These are phyloP conservation scores for Davidsoniella eucalypti DNA, from an alignment of 2,329 filamentous ascomycete species.

Conservation along the genomic window DNA sequence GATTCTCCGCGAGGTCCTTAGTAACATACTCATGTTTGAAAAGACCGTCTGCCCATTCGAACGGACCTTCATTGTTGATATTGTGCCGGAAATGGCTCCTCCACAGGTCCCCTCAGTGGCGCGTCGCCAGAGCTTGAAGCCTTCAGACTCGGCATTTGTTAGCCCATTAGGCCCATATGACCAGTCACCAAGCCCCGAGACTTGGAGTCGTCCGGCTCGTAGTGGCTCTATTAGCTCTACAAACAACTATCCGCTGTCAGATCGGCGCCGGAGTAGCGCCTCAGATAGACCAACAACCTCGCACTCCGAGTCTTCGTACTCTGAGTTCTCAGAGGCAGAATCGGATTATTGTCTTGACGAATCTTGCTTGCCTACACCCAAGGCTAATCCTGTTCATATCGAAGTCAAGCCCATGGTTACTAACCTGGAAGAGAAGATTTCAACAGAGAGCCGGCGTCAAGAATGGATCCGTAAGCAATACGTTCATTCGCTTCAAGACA, in stretches of 20 bases:
- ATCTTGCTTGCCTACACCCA: slow-evolving; percentile 9
- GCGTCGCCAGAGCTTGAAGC: slow-evolving; percentile 5
- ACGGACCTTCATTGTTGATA: slow-evolving; percentile 54
- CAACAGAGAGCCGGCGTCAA: slow-evolving; percentile 10
- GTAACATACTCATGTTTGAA: slow-evolving; percentile 66
- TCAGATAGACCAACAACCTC: slow-evolving; percentile 10
- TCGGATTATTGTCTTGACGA: slow-evolving; percentile 10
- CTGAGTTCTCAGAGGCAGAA: slow-evolving; percentile 9
- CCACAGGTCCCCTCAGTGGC: slow-evolving; percentile 31
- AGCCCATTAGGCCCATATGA: slow-evolving; percentile 12
- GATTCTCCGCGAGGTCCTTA: slow-evolving; percentile 52
- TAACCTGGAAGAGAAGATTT: slow-evolving; percentile 10
- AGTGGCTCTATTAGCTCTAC: slow-evolving; percentile 6
- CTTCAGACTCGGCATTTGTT: slow-evolving; percentile 6
- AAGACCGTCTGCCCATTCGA: slow-evolving; percentile 77
- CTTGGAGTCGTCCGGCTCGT: neutral
- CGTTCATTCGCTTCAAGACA: slow-evolving; percentile 11
- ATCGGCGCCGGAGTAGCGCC: neutral
- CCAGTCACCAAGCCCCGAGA: slow-evolving; percentile 5
- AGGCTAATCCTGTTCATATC: slow-evolving; percentile 1
- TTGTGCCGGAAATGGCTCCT: slow-evolving; percentile 29
- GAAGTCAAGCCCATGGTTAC: slow-evolving; percentile 8
- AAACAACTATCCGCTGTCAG: slow-evolving; percentile 1
- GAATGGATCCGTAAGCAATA: slow-evolving; percentile 13
- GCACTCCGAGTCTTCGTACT: slow-evolving; percentile 11